Percentiles rank a stretch among this genome's conserved stretches.
phyloP scores from a whole-genome alignment of 495 filamentous ascomycete species.

The Penicillium daleae region DNA sequence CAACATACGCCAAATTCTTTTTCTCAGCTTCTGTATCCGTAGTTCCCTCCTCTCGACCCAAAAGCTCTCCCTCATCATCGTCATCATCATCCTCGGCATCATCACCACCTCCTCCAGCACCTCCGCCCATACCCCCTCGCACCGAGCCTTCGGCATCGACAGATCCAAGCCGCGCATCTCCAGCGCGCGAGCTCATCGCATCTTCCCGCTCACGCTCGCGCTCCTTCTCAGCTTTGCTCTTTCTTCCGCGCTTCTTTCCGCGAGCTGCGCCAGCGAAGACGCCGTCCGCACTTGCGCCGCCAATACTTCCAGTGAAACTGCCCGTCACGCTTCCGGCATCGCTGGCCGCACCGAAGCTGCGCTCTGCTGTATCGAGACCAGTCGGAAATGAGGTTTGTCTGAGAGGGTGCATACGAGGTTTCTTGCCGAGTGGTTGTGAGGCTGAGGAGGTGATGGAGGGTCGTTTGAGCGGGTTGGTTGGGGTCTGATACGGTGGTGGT shows the following conservation, averaged over 20 bases:
- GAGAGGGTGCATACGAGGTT: conserved; percentile 67
- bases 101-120: conserved; percentile 54
- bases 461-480: conserved; percentile 48
- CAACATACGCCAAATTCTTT: conserved; percentile 65
- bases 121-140: conserved; percentile 44
- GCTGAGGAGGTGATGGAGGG: conserved; percentile 45
- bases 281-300: conserved; percentile 57
- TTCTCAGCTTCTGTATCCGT: conserved; percentile 69
- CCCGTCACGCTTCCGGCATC: conserved; percentile 71
- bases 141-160: conserved; percentile 49
- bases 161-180: conserved; percentile 50
- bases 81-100: conserved; percentile 69
- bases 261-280: conserved; percentile 42
- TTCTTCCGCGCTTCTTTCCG: conserved; percentile 67
- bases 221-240: conserved; percentile 61
- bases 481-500: conserved; percentile 42
- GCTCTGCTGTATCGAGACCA: conserved; percentile 47
- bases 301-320: conserved; percentile 55
- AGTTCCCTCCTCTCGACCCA: conserved; percentile 63
- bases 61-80: conserved; percentile 64
- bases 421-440: conserved; percentile 40
- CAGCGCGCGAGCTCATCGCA: conserved; percentile 53
- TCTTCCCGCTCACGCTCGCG: conserved; percentile 51
- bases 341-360: conserved; percentile 70
- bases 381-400: conserved; percentile 89